A percentile compares a stretch with the other conserved stretches of the same genome.
Evolutionary conservation across 2,329 filamentous ascomycete species (phyloP).

Genomic region (Purpureocillium takamizusanense): DNA sequence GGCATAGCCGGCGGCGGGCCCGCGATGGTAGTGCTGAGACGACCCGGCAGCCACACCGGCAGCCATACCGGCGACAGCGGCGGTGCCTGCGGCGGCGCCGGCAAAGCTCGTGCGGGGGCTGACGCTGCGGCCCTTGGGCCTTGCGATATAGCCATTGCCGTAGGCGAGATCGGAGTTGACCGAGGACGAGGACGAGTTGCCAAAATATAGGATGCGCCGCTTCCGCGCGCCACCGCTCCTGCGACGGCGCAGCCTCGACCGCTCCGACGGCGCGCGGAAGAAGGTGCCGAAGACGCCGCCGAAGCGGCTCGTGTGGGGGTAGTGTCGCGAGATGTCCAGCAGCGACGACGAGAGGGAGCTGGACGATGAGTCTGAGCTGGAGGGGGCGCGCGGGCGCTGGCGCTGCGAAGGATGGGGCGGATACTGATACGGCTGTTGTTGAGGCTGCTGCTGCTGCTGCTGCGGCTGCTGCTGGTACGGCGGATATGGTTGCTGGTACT

Average conservation of each 20-base stretch:
- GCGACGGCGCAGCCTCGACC: constrained; percentile 28
- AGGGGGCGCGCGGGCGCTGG: constrained; percentile 15
- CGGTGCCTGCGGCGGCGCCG: background rate
- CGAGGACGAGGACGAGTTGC: constrained; percentile 58
- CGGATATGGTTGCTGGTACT: constrained; percentile 8
- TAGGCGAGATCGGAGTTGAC: constrained; percentile 62
- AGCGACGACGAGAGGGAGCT: constrained; percentile 50
- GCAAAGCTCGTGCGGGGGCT: constrained; percentile 13
- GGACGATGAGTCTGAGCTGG: constrained; percentile 28
- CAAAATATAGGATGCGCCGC: constrained; percentile 47
- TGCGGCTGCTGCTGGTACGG: constrained; percentile 4
- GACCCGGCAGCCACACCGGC: background rate
- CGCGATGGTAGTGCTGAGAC: background rate
- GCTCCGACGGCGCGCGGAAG: constrained; percentile 52
- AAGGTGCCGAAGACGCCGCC: constrained; percentile 53
- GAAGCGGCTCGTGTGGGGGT: constrained; percentile 33
- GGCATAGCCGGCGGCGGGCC: background rate
- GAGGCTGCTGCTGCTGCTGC: constrained; percentile 8
- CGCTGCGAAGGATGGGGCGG: constrained; percentile 7
- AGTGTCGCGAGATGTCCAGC: constrained; percentile 55
- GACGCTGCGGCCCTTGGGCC: constrained; percentile 19
- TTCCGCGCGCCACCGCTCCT: constrained; percentile 34
- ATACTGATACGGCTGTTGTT: constrained; percentile 4
- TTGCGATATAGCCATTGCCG: constrained; percentile 48
- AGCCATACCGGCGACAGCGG: background rate